Conservation (phyloP, 2,329 filamentous ascomycete species). For the Scopulariopsis brevicaulis region DNA sequence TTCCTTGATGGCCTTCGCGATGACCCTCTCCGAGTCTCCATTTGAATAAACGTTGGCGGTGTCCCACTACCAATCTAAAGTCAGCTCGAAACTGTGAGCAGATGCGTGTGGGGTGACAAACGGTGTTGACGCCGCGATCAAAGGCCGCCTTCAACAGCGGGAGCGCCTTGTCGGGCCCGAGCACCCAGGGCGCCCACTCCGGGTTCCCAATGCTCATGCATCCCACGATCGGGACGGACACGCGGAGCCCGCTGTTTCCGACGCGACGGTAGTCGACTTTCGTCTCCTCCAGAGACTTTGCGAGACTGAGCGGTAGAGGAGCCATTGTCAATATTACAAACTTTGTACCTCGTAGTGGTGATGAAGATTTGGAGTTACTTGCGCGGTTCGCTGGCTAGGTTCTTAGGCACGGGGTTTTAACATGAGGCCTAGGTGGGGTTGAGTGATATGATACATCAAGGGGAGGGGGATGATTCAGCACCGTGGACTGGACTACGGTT, state of each 20-base stretch:
- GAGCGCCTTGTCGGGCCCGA: conserved; percentile 45
- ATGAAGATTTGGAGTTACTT: background rate
- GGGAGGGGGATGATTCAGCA: too few species aligned
- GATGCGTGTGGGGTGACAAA: background rate
- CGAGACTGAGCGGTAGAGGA: conserved; percentile 6
- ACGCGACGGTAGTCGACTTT: conserved; percentile 39
- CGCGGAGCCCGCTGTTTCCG: conserved; percentile 49
- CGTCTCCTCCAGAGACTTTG: conserved; percentile 17
- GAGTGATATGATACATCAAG: too few species aligned
- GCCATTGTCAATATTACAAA: background rate
- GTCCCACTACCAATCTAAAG: conserved; percentile 22
- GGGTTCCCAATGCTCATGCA: conserved; percentile 49
- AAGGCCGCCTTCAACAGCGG: conserved; percentile 53
- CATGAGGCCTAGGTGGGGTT: too few species aligned
- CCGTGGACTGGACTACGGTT: too few species aligned
- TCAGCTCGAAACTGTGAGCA: background rate
- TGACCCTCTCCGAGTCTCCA: conserved; percentile 38
- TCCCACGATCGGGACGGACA: conserved; percentile 53
- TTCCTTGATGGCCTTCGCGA: conserved; percentile 48
- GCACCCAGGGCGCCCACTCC: conserved; percentile 39
- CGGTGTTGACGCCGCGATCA: conserved; percentile 50
- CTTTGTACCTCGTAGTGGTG: background rate
- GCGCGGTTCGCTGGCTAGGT: too few species aligned
- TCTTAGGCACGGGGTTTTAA: too few species aligned
- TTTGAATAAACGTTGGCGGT: conserved; percentile 45